A percentile compares a stretch with the other conserved stretches of the same genome.
Conservation (phyloP, 2,329 filamentous ascomycete species). For the Fusarium subtropicale region DNA sequence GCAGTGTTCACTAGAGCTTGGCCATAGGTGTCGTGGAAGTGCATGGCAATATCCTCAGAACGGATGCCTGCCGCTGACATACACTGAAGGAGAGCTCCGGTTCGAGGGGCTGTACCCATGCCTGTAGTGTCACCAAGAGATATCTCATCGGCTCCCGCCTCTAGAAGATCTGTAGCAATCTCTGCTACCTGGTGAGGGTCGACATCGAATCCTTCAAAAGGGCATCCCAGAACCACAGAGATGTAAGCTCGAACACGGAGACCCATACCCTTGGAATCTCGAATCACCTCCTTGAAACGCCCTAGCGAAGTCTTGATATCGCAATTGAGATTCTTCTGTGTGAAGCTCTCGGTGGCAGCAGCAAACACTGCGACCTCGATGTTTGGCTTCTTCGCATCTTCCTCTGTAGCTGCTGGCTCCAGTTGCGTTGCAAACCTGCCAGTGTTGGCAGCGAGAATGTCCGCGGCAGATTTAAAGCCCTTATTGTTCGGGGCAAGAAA, state of each 20-base stretch:
- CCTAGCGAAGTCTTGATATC: constrained; percentile 78
- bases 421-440: constrained; percentile 63
- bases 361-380: constrained; percentile 85
- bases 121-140: constrained; percentile 91
- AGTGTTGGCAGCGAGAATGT: constrained; percentile 64
- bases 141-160: constrained; percentile 92
- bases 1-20: constrained; percentile 86
- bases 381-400: constrained; percentile 58
- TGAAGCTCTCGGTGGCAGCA: constrained; percentile 84
- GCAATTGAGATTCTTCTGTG: constrained; percentile 85
- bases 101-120: constrained; percentile 84
- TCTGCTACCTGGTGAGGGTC: constrained; percentile 72
- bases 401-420: constrained; percentile 54
- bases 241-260: constrained; percentile 82
- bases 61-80: constrained; percentile 75
- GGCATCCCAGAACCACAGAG: constrained; percentile 83
- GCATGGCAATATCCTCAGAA: constrained; percentile 78
- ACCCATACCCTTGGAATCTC: constrained; percentile 71
- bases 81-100: constrained; percentile 71
- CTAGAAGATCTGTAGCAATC: constrained; percentile 76
- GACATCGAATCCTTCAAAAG: constrained; percentile 76
- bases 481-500: constrained; percentile 84
- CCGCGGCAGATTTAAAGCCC: constrained; percentile 73
- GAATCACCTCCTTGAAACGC: constrained; percentile 77
- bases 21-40: constrained; percentile 91